phyloP scores from a whole-genome alignment of 2,329 filamentous ascomycete genomes.

The Xylariales sp. region DNA sequence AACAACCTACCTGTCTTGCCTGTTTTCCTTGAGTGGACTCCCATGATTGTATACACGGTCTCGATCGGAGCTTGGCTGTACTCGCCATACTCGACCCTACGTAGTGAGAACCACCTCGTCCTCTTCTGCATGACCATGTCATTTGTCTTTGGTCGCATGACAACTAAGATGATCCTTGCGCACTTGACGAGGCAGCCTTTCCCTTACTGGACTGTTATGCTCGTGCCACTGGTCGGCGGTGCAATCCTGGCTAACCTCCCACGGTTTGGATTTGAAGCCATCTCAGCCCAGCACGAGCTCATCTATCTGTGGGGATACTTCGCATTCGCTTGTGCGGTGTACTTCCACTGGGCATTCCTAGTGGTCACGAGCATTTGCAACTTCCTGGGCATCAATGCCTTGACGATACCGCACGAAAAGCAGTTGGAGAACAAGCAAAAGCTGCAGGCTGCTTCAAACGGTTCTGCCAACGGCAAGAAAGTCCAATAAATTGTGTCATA shows the following conservation, averaged over 20 bases:
- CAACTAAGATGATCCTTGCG: constrained; percentile 97
- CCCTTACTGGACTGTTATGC: constrained; percentile 92
- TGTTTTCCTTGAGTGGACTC: constrained; percentile 90
- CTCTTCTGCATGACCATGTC: constrained; percentile 91
- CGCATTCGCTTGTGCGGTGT: constrained; percentile 75
- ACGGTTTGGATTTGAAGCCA: constrained; percentile 62
- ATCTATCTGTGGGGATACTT: constrained; percentile 84
- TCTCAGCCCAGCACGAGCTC: constrained; percentile 65
- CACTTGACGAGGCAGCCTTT: constrained; percentile 92
- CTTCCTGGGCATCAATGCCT: constrained; percentile 88
- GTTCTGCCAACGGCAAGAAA: constrained; percentile 23
- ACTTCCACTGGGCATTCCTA: constrained; percentile 88
- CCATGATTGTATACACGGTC: constrained; percentile 76
- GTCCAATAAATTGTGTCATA: constrained; percentile 1
- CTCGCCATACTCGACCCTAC: constrained; percentile 78
- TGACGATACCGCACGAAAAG: constrained; percentile 73
- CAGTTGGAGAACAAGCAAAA: constrained; percentile 49
- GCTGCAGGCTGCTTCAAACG: constrained; percentile 16
- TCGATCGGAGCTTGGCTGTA: constrained; percentile 81
- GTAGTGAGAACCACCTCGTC: constrained; percentile 80
- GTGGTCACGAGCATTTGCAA: constrained; percentile 89
- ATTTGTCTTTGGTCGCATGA: constrained; percentile 98
- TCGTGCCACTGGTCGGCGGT: constrained; percentile 81
- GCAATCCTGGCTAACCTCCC: constrained; percentile 81
- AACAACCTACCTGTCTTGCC: constrained; percentile 72